Evolutionary conservation across 495 filamentous ascomycete genomes (phyloP).

Genomic region (Aspergillus saccharolyticus): DNA sequence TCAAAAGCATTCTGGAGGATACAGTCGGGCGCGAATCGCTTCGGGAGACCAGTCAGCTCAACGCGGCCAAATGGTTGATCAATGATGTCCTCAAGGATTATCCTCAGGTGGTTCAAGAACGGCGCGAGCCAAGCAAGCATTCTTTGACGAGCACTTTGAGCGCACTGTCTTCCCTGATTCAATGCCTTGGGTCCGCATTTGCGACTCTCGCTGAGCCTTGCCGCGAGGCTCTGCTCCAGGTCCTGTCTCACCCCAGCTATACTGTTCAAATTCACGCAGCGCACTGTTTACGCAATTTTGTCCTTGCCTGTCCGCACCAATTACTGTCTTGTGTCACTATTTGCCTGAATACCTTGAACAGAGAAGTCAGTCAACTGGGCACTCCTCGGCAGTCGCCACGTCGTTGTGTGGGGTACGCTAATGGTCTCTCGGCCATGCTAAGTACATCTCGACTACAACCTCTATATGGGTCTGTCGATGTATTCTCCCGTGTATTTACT

Average conservation of each 20-base stretch:
- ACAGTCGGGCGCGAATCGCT: slow-evolving; percentile 77
- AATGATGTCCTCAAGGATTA: slow-evolving; percentile 93
- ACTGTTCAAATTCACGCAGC: slow-evolving; percentile 89
- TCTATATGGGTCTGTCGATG: slow-evolving; percentile 90
- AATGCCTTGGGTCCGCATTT: slow-evolving; percentile 74
- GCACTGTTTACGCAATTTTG: slow-evolving; percentile 77
- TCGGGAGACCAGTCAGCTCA: slow-evolving; percentile 79
- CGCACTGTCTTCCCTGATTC: slow-evolving; percentile 72
- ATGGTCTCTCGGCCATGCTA: slow-evolving; percentile 86
- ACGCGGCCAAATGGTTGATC: slow-evolving; percentile 73
- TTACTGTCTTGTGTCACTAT: slow-evolving; percentile 87
- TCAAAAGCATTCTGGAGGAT: slow-evolving; percentile 77
- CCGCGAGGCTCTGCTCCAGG: slow-evolving; percentile 83
- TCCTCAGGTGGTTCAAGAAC: slow-evolving; percentile 86
- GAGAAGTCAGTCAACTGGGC: slow-evolving; percentile 75
- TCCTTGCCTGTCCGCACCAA: slow-evolving; percentile 85
- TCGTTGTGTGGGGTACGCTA: slow-evolving; percentile 85
- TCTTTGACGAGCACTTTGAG: slow-evolving; percentile 73
- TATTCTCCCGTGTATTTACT: slow-evolving; percentile 84
- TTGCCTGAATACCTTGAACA: slow-evolving; percentile 90
- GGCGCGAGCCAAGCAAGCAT: slow-evolving; percentile 84
- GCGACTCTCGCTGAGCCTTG: slow-evolving; percentile 70
- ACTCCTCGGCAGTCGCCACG: slow-evolving; percentile 74
- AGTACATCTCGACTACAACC: slow-evolving; percentile 85
- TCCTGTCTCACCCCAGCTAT: slow-evolving; percentile 91